Conservation (phyloP, 2,329 filamentous ascomycete species). For the Pestalotiopsis sp. region DNA sequence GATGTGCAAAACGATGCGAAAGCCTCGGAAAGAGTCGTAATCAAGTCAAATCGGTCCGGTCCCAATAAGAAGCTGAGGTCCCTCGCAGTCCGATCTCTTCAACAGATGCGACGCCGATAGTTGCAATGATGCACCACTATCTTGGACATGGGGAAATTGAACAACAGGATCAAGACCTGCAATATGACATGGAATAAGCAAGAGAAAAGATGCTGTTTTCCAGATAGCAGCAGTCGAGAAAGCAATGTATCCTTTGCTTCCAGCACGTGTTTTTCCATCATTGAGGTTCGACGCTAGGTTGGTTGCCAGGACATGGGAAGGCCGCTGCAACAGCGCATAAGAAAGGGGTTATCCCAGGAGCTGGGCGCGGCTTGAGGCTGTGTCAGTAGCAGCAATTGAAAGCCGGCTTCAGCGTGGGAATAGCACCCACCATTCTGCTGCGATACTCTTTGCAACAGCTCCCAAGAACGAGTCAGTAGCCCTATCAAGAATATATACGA, state of each 20-base stretch:
- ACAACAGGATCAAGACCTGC: not conserved
- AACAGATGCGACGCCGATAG: not conserved
- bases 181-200: not conserved
- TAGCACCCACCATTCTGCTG: not conserved
- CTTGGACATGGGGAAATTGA: not conserved
- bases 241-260: constrained; percentile 9
- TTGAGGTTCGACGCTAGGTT: not conserved
- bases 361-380: constrained; percentile 10
- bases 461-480: not conserved
- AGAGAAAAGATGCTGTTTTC: not conserved
- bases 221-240: not conserved
- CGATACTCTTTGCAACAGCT: not conserved
- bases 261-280: constrained; percentile 11
- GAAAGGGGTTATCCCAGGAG: constrained; percentile 8
- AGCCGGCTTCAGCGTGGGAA: constrained; percentile 1
- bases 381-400: constrained; percentile 9
- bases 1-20: not conserved
- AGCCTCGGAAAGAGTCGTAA: constrained; percentile 6
- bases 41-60: not conserved
- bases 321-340: constrained; percentile 1
- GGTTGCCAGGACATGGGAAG: not conserved
- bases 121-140: not conserved
- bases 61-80: not conserved
- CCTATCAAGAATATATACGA: not conserved
- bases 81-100: not conserved